A percentile compares a stretch with the other conserved stretches of the same genome.
Evolutionary conservation across 192 early-diverging fungal genomes (phyloP).

Genomic region (Coemansia sp.): DNA sequence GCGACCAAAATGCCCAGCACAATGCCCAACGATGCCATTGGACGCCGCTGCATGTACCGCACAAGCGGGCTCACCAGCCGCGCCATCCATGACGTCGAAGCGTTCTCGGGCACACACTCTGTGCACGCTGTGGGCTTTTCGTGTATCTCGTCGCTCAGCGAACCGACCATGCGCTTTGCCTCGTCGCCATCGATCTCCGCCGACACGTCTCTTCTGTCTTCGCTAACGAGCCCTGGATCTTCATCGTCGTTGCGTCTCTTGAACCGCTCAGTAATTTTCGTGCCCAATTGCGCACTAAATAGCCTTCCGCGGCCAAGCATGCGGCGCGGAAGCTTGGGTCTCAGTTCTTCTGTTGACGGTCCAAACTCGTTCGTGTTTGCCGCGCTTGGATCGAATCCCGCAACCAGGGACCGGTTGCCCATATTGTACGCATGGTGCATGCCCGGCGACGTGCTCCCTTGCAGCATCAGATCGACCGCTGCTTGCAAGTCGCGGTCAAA

Average conservation of each 20-base stretch:
- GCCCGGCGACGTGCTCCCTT: slow-evolving; percentile 10
- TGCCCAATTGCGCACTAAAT: slow-evolving; percentile 8
- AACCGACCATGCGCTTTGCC: slow-evolving; percentile 4
- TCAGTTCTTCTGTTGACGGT: not conserved
- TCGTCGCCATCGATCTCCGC: not conserved
- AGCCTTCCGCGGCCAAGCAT: slow-evolving; percentile 1
- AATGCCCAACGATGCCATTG: slow-evolving; percentile 30
- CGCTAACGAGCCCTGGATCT: not conserved
- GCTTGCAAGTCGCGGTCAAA: slow-evolving; percentile 40
- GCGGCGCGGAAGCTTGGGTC: slow-evolving; percentile 1
- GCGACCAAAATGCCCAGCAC: slow-evolving; percentile 27
- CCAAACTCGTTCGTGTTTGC: not conserved
- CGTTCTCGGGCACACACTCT: slow-evolving; percentile 1
- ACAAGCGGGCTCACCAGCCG: slow-evolving; percentile 21
- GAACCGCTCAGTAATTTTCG: slow-evolving; percentile 14
- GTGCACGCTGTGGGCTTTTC: not conserved
- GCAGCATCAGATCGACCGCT: slow-evolving; percentile 37
- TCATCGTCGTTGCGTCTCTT: not conserved
- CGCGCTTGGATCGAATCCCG: slow-evolving; percentile 1
- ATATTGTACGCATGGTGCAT: slow-evolving; percentile 7
- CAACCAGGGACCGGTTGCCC: slow-evolving; percentile 4
- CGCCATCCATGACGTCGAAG: not conserved
- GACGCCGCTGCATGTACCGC: slow-evolving; percentile 37
- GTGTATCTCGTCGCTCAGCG: not conserved
- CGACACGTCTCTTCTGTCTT: slow-evolving; percentile 3